Evolutionary conservation across 495 filamentous ascomycete genomes (phyloP).

Genomic region (Echria macrotheca): DNA sequence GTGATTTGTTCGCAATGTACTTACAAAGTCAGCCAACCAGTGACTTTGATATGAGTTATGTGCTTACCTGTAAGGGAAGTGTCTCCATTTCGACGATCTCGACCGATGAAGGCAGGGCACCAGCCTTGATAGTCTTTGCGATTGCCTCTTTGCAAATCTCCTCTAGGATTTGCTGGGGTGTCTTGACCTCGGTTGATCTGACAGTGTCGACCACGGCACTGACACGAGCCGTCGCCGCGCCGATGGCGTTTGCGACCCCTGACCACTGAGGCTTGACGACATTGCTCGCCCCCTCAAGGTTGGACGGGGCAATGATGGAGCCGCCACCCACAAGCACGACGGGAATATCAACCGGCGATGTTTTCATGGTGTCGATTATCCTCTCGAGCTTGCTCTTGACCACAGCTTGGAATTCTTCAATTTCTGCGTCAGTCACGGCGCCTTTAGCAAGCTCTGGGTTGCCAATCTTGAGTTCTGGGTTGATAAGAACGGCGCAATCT

Average conservation of each 20-base stretch:
- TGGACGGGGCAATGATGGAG: conserved; percentile 30
- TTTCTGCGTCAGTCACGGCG: conserved; percentile 13
- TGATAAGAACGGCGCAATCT: conserved; percentile 40
- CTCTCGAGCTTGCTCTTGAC: conserved; percentile 35
- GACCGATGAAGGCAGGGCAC: conserved; percentile 30
- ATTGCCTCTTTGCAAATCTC: conserved; percentile 26
- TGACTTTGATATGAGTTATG: neutral
- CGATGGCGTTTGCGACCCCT: conserved; percentile 53
- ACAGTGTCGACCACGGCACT: conserved; percentile 41
- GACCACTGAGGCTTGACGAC: conserved; percentile 32
- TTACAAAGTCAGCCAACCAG: conserved; percentile 6
- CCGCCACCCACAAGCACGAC: conserved; percentile 44
- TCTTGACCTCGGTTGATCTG: conserved; percentile 26
- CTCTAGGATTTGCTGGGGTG: conserved; percentile 24
- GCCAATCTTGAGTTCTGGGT: conserved; percentile 27
- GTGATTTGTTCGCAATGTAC: conserved; percentile 48
- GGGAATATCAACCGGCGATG: conserved; percentile 38
- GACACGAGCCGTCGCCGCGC: conserved; percentile 50
- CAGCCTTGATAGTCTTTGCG: conserved; percentile 35
- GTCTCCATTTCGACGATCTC: conserved; percentile 22
- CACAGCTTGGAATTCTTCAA: conserved; percentile 15
- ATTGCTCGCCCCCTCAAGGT: conserved; percentile 28
- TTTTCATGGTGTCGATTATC: conserved; percentile 47
- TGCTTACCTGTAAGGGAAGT: conserved; percentile 20
- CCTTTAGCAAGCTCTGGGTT: conserved; percentile 14